Conservation (phyloP, 176 grass and related monocot genomes). For the Hsuehochloa calcarea region DNA sequence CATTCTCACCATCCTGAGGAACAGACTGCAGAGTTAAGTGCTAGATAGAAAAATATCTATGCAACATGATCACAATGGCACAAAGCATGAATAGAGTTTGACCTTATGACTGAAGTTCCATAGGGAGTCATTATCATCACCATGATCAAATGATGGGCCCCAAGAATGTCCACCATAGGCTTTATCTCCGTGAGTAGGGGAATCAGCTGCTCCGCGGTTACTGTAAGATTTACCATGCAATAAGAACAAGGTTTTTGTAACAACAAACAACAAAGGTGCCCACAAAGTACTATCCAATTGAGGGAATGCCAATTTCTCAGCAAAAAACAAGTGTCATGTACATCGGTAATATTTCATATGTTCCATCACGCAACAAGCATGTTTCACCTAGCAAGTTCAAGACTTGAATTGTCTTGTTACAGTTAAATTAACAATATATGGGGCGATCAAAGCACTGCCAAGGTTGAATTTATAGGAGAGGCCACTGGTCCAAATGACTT, state of each 20-base stretch:
- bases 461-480: neutral
- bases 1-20: conserved; percentile 70
- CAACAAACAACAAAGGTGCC: neutral
- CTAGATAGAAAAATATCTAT: neutral
- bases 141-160: conserved; percentile 82
- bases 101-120: conserved; percentile 86
- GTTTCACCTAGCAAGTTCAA: neutral
- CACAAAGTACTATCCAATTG: neutral
- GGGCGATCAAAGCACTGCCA: neutral
- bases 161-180: conserved; percentile 49
- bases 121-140: conserved; percentile 74
- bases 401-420: neutral
- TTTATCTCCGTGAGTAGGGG: conserved; percentile 62
- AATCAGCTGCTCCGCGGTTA: conserved; percentile 63
- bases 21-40: conserved; percentile 25
- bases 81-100: conserved; percentile 4
- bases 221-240: conserved; percentile 51
- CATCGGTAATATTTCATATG: neutral
- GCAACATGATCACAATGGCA: conserved; percentile 10
- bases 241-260: conserved; percentile 24
- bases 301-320: neutral
- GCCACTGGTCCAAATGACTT: neutral
- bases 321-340: conserved; percentile 8
- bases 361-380: conserved; percentile 14
- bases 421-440: conserved; percentile 17